Conservation (phyloP, 257 asterid genomes). For the Euphrasia confusa region DNA sequence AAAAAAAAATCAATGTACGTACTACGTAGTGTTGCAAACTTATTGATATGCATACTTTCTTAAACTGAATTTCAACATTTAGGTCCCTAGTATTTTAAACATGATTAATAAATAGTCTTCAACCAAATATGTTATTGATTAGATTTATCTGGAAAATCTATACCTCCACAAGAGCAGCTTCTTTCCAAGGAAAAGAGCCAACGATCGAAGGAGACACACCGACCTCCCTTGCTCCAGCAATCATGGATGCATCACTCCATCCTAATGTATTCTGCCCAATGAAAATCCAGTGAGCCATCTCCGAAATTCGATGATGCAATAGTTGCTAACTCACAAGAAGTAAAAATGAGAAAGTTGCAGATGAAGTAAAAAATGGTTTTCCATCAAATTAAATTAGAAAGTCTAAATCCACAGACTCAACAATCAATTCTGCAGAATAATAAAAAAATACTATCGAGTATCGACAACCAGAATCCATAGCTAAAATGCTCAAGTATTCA, state of each 20-base stretch:
- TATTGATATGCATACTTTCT: background rate
- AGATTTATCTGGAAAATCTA: too few species aligned
- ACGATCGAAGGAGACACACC: constrained; percentile 87
- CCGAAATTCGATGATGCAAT: background rate
- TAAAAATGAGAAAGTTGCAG: too few species aligned
- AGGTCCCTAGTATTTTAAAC: background rate
- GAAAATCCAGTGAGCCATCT: constrained; percentile 16
- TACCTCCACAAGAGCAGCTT: constrained; percentile 95
- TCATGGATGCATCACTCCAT: constrained; percentile 89
- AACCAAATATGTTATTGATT: too few species aligned
- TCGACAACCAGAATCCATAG: too few species aligned
- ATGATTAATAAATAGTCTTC: background rate
- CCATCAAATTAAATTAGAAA: constrained; percentile 9
- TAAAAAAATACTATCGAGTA: too few species aligned
- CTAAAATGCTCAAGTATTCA: too few species aligned
- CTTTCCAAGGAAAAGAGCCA: constrained; percentile 88
- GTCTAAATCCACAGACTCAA: background rate
- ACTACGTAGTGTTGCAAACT: constrained; percentile 8
- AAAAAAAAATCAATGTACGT: background rate
- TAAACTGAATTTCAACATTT: background rate
- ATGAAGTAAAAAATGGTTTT: background rate
- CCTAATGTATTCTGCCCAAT: constrained; percentile 63
- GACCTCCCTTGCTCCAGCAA: constrained; percentile 84
- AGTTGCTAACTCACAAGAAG: background rate
- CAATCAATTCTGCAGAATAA: too few species aligned